Conservation (phyloP, 176 grass and related monocot species). For the Saccharum officinarum region DNA sequence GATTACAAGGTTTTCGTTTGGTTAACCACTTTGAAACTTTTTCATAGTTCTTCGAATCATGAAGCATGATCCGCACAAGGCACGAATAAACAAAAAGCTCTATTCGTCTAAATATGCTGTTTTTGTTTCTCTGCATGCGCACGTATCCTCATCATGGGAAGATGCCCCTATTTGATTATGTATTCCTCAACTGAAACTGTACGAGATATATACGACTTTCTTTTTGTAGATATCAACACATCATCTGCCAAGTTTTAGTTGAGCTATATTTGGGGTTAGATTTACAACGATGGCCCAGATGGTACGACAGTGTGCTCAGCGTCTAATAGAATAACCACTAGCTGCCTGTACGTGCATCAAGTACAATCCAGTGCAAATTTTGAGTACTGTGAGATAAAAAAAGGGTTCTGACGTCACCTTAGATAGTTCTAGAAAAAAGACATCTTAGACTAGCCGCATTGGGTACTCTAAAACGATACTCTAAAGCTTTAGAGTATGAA, state of each 20-base stretch:
- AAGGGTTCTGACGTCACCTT: too few species aligned
- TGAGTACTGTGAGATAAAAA: neutral
- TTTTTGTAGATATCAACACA: slow-evolving; percentile 12
- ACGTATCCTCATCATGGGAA: neutral
- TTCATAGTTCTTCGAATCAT: neutral
- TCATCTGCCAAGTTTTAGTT: slow-evolving; percentile 16
- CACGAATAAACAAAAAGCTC: neutral
- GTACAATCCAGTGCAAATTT: neutral
- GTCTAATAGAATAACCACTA: slow-evolving; percentile 1
- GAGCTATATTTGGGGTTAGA: slow-evolving; percentile 22
- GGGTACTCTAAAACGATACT: too few species aligned
- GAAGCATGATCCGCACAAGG: neutral
- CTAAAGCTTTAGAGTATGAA: too few species aligned
- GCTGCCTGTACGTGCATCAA: neutral
- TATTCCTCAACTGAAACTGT: slow-evolving; percentile 22
- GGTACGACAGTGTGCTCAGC: neutral
- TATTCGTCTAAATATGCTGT: neutral
- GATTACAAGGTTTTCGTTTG: neutral
- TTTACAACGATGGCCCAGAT: neutral
- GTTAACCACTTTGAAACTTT: slow-evolving; percentile 35
- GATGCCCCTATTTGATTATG: slow-evolving; percentile 9
- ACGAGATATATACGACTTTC: neutral
- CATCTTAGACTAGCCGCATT: too few species aligned
- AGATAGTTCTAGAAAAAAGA: neutral
- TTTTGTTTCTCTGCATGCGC: neutral